Conservation (phyloP, 805 yeast species). For the Saccharomycopsis fibuligera region DNA sequence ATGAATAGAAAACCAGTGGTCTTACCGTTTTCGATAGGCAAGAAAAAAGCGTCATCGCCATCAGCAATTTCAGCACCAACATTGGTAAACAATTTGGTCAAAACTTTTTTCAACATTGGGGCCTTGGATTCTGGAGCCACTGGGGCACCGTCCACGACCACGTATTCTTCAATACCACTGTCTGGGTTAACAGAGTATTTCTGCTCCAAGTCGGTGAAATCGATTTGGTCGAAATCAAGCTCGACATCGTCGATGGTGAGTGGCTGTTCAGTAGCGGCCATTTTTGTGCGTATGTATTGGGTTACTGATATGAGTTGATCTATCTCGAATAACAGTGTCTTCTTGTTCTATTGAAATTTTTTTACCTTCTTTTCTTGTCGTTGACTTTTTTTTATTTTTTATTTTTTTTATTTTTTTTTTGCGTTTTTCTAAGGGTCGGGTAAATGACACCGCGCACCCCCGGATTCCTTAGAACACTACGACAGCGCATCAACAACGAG, state of each 20-base stretch:
- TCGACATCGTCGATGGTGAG: conserved; percentile 38
- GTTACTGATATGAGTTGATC: no score
- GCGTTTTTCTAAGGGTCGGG: no score
- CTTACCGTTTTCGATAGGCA: conserved; percentile 70
- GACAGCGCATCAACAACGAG: no score
- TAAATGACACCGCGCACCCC: no score
- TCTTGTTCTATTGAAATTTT: no score
- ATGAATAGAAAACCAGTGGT: conserved; percentile 85
- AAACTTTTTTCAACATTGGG: conserved; percentile 76
- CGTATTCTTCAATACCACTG: conserved; percentile 62
- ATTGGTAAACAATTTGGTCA: conserved; percentile 68
- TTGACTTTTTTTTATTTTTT: no score
- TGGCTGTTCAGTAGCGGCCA: neutral
- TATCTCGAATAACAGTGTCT: no score
- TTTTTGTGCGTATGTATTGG: no score
- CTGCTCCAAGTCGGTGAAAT: conserved; percentile 80
- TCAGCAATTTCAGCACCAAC: conserved; percentile 58
- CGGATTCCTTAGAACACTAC: no score
- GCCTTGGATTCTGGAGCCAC: conserved; percentile 86
- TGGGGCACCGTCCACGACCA: conserved; percentile 94
- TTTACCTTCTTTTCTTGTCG: no score
- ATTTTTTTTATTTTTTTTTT: no score
- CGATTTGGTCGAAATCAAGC: conserved; percentile 55
- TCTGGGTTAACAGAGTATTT: conserved; percentile 59
- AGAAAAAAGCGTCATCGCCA: conserved; percentile 40